Percentiles rank a stretch among this genome's conserved stretches.
phyloP scores from a whole-genome alignment of 345 rosid species.

The Syzygium aromaticum region DNA sequence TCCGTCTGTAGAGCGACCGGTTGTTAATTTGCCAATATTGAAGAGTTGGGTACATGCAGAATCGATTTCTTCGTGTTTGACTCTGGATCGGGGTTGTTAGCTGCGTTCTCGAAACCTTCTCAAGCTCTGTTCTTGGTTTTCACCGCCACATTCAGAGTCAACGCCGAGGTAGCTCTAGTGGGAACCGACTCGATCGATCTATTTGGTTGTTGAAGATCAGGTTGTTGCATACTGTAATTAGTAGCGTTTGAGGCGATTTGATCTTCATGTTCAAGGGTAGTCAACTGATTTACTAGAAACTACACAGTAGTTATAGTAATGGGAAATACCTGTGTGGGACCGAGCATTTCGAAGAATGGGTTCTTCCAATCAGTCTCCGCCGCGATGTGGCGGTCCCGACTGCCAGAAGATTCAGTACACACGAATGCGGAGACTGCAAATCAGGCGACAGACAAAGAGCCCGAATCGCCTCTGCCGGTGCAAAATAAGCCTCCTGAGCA shows the following conservation, averaged over 20 bases:
- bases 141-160: not conserved
- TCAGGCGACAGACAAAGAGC: not conserved
- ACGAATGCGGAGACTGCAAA: not conserved
- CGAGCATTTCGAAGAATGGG: constrained; percentile 23
- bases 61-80: not conserved
- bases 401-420: constrained; percentile 15
- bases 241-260: not conserved
- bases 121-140: not conserved
- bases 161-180: not conserved
- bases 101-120: not conserved
- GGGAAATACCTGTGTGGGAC: constrained; percentile 44
- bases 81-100: not conserved
- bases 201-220: not conserved
- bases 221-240: not conserved
- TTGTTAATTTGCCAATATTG: not conserved
- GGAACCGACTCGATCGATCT: not conserved
- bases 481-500: constrained; percentile 29
- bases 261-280: constrained; percentile 2
- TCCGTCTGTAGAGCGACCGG: not conserved
- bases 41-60: not conserved
- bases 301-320: not conserved
- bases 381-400: constrained; percentile 26
- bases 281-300: not conserved
- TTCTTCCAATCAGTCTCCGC: constrained; percentile 37
- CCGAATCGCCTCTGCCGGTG: constrained; percentile 13